These are phyloP conservation scores for Astrothelium subdiscretum DNA, from an alignment of 495 filamentous ascomycete species.

Conservation along the genomic window DNA sequence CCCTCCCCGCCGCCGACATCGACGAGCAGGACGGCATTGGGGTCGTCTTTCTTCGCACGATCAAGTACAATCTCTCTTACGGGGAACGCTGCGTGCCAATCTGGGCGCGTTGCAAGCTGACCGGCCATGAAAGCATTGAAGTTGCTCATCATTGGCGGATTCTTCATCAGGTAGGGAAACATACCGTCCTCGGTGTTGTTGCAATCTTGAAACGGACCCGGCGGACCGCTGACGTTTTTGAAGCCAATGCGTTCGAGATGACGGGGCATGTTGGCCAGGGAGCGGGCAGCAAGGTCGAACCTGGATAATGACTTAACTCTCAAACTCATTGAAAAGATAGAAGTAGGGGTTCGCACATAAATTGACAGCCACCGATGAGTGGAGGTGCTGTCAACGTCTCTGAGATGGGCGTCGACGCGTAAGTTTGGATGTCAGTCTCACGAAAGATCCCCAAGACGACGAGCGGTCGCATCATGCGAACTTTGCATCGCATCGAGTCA, in stretches of 20 bases:
- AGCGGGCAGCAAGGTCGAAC: slow-evolving; percentile 6
- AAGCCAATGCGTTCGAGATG: not conserved
- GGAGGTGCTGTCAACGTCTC: slow-evolving; percentile 4
- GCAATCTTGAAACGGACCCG: slow-evolving; percentile 7
- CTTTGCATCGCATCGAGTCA: not conserved
- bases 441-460: not conserved
- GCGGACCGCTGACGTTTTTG: not conserved
- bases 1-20: slow-evolving; percentile 44
- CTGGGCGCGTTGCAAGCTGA: not conserved
- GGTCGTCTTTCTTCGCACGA: not conserved
- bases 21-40: slow-evolving; percentile 34
- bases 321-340: not conserved
- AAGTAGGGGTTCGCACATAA: not conserved
- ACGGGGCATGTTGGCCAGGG: slow-evolving; percentile 5
- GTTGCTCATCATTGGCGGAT: slow-evolving; percentile 2
- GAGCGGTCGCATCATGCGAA: not conserved
- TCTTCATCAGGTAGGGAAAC: slow-evolving; percentile 5
- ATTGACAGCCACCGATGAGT: slow-evolving; percentile 4
- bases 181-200: slow-evolving; percentile 2
- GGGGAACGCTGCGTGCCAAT: not conserved
- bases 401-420: slow-evolving; percentile 3
- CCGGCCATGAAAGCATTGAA: not conserved
- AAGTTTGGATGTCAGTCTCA: slow-evolving; percentile 4
- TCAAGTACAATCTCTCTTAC: not conserved
- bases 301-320: not conserved